phyloP scores from a whole-genome alignment of 352 stramenopile species.

The Hyaloperonospora brassicae region DNA sequence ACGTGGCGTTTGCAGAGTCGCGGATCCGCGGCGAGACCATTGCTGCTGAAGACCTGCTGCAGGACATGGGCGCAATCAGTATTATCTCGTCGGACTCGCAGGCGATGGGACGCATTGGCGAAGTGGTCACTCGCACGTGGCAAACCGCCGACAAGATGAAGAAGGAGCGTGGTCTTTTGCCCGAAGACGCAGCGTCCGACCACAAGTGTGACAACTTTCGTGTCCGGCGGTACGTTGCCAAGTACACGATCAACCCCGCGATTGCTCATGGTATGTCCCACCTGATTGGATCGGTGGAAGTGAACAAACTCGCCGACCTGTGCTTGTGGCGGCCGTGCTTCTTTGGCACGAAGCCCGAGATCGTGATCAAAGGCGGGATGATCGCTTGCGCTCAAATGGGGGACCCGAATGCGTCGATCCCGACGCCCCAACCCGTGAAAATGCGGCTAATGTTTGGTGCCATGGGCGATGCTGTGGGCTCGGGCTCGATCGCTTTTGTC shows the following conservation, averaged over 20 bases:
- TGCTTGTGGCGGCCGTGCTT: conserved; percentile 92
- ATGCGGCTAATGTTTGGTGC: conserved; percentile 94
- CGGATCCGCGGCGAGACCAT: conserved; percentile 96
- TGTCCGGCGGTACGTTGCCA: conserved; percentile 93
- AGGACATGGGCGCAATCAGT: conserved; percentile 95
- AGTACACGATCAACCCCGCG: conserved; percentile 98
- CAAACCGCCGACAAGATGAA: conserved; percentile 99
- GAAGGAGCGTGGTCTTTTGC: conserved; percentile 80
- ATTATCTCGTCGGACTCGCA: conserved; percentile 96
- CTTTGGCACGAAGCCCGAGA: conserved; percentile 94
- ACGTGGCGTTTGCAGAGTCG: conserved; percentile 96
- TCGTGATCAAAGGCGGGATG: conserved; percentile 93
- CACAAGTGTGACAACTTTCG: conserved; percentile 90
- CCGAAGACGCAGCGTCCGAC: conserved; percentile 63
- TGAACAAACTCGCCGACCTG: conserved; percentile 91
- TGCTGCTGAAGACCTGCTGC: conserved; percentile 93
- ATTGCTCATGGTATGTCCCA: conserved; percentile 96
- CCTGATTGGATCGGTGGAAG: conserved; percentile 91
- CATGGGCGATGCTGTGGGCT: conserved; percentile 43
- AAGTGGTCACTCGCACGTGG: conserved; percentile 96
- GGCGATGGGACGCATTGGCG: conserved; percentile 94
- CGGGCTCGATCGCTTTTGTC: conserved; percentile 86
- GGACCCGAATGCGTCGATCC: conserved; percentile 94
- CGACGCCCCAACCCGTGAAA: conserved; percentile 92
- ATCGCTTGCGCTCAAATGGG: conserved; percentile 96